Conservation (phyloP, 345 rosid species). For the Viola odorata region DNA sequence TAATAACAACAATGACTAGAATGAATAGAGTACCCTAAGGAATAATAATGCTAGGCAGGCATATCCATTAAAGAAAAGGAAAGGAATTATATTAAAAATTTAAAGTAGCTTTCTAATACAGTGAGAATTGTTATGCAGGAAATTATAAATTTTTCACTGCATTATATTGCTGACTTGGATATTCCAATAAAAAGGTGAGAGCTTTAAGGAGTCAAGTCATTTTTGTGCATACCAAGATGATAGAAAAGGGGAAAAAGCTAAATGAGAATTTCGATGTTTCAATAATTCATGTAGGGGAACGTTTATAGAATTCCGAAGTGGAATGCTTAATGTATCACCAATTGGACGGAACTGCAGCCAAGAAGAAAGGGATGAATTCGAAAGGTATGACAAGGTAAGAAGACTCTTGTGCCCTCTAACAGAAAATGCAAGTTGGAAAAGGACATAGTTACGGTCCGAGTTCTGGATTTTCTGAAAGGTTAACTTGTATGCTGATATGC, state of each 20-base stretch:
- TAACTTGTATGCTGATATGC: conserved; percentile 8
- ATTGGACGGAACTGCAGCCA: conserved; percentile 99
- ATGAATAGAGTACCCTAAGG: not conserved
- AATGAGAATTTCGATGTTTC: conserved; percentile 7
- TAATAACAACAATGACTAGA: not conserved
- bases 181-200: conserved; percentile 89
- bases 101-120: conserved; percentile 14
- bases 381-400: conserved; percentile 84
- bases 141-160: conserved; percentile 71
- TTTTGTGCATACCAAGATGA: conserved; percentile 6
- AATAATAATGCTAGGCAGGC: not conserved
- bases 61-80: too few relatives aligned
- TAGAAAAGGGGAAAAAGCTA: not conserved
- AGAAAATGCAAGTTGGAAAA: not conserved
- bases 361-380: conserved; percentile 97
- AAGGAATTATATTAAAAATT: not conserved
- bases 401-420: conserved; percentile 9
- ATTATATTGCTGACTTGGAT: conserved; percentile 93
- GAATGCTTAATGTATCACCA: conserved; percentile 96
- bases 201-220: not conserved
- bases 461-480: conserved; percentile 11
- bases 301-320: conserved; percentile 92
- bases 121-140: conserved; percentile 52
- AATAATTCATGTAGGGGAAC: conserved; percentile 60
- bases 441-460: not conserved